A percentile compares a stretch with the other conserved stretches of the same genome.
phyloP scores from a whole-genome alignment of 192 early-diverging fungal species.

The Coemansia sp. region DNA sequence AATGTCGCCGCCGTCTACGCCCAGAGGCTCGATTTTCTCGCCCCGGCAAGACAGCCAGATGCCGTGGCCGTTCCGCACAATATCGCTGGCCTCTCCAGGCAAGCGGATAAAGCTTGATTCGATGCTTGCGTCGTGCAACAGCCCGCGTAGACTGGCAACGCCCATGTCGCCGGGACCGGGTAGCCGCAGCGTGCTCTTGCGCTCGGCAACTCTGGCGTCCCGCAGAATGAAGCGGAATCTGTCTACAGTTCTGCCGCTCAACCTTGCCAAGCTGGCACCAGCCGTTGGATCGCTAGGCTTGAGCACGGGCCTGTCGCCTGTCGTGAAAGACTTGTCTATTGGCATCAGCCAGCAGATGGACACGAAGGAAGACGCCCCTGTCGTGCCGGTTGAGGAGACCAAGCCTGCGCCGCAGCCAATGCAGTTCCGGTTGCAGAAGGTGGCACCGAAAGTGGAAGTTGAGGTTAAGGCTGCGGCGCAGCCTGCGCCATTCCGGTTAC shows the following conservation, averaged over 20 bases:
- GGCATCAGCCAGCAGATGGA: conserved; percentile 2
- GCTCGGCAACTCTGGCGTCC: conserved; percentile 25
- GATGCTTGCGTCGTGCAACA: conserved; percentile 8
- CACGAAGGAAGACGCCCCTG: neutral
- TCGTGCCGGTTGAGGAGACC: neutral
- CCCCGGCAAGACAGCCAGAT: conserved; percentile 15
- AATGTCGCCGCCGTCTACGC: conserved; percentile 38
- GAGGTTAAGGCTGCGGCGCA: conserved; percentile 1
- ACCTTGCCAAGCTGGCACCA: conserved; percentile 4
- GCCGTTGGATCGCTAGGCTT: neutral
- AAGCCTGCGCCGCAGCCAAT: conserved; percentile 6
- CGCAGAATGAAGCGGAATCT: conserved; percentile 25
- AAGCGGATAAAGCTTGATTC: conserved; percentile 31
- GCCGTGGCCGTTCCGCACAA: conserved; percentile 27
- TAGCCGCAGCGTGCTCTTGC: conserved; percentile 11
- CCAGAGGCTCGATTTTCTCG: conserved; percentile 35
- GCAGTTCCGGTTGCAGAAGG: conserved; percentile 43
- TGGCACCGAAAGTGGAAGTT: conserved; percentile 18
- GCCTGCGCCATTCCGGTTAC: conserved; percentile 1
- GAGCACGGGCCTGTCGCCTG: conserved; percentile 48
- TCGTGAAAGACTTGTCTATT: conserved; percentile 41
- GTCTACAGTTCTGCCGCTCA: conserved; percentile 12
- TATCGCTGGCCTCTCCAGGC: conserved; percentile 19
- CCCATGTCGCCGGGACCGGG: neutral
- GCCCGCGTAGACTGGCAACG: neutral